phyloP scores from a whole-genome alignment of 2,329 filamentous ascomycete genomes.

The Aspergillus sclerotialis region DNA sequence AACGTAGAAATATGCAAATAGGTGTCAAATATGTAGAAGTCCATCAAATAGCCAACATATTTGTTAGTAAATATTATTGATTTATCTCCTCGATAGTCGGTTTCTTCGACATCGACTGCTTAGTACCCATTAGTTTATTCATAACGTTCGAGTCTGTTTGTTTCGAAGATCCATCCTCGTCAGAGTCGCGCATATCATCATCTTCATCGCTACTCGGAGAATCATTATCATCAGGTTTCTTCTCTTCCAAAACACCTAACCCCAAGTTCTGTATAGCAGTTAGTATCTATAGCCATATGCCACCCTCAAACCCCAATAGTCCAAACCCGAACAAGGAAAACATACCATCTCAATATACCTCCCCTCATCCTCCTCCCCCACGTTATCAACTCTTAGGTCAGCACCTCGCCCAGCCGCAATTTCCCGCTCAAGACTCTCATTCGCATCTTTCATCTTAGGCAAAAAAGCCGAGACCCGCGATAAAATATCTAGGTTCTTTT shows the following conservation, averaged over 20 bases:
- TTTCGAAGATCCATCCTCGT: slow-evolving; percentile 1
- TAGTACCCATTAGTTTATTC: slow-evolving; percentile 31
- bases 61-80: slow-evolving; percentile 10
- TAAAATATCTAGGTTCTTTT: slow-evolving; percentile 23
- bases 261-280: slow-evolving; percentile 34
- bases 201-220: slow-evolving; percentile 10
- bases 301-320: slow-evolving; percentile 2
- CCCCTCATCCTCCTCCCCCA: slow-evolving; percentile 23
- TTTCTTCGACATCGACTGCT: slow-evolving; percentile 20
- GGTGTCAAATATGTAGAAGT: no score
- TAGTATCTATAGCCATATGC: neutral
- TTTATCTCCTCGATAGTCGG: slow-evolving; percentile 33
- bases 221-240: slow-evolving; percentile 14
- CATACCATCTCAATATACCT: slow-evolving; percentile 40
- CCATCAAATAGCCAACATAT: no score
- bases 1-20: neutral
- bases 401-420: slow-evolving; percentile 27
- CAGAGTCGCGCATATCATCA: slow-evolving; percentile 5
- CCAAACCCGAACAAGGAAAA: slow-evolving; percentile 1
- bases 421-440: slow-evolving; percentile 33
- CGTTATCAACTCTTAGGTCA: slow-evolving; percentile 29
- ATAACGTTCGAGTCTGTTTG: slow-evolving; percentile 23
- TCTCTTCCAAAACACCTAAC: slow-evolving; percentile 39
- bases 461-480: slow-evolving; percentile 35
- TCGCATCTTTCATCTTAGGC: slow-evolving; percentile 37